Conservation (phyloP, 345 rosid species). For the Odontarrhena argentea region DNA sequence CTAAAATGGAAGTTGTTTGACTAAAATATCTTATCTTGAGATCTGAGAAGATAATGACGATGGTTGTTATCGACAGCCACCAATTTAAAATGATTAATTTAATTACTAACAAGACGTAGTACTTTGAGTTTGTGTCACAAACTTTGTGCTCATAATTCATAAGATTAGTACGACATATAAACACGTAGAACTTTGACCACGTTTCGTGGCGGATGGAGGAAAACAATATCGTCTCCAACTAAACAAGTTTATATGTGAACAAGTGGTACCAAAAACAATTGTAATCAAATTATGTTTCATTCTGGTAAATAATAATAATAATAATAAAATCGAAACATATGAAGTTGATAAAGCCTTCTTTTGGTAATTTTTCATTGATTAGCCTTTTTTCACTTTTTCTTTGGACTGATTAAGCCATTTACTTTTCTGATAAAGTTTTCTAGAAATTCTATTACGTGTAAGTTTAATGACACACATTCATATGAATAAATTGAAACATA, state of each 20-base stretch:
- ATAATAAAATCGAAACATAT: not conserved
- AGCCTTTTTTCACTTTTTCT: not conserved
- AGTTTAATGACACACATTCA: not conserved
- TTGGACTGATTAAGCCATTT: constrained; percentile 13
- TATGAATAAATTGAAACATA: not conserved
- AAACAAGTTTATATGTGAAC: constrained; percentile 15
- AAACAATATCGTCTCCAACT: constrained; percentile 9
- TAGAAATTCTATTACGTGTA: constrained; percentile 16
- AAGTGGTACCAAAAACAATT: not conserved
- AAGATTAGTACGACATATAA: constrained; percentile 1
- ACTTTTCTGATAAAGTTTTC: not conserved
- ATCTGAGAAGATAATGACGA: constrained; percentile 26
- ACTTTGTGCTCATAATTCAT: not conserved
- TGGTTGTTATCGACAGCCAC: constrained; percentile 2
- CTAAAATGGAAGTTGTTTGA: constrained; percentile 20
- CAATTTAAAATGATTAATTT: not conserved
- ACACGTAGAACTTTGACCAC: constrained; percentile 28
- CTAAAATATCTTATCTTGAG: constrained; percentile 12
- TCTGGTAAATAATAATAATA: too few relatives aligned
- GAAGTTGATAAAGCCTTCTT: constrained; percentile 25
- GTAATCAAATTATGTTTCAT: too few relatives aligned
- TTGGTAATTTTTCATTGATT: constrained; percentile 12
- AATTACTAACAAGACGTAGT: constrained; percentile 22
- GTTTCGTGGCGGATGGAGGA: constrained; percentile 16
- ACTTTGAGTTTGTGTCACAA: constrained; percentile 5